Base-by-base conservation (phyloP, 2,329 filamentous ascomycete genomes). In the Rugonectria rugulosa region DNA sequence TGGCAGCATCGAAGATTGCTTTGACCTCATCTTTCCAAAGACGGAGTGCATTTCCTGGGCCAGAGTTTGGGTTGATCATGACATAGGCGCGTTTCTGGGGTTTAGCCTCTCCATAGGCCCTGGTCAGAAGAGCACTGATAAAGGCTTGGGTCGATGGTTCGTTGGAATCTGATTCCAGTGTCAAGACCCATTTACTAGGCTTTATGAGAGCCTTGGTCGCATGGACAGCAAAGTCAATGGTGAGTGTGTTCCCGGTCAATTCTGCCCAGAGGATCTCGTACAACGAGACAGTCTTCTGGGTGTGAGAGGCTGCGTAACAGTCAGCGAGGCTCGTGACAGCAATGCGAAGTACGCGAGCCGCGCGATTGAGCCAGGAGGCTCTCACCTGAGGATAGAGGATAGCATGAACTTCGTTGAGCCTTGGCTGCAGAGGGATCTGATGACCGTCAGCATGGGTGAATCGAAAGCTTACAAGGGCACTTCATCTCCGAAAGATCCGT, bases 21-120 rank as follows among this genome's bases (percentile, higher is more conserved):
- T 88, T 87, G 40, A 93, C 89, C 61, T 94, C 82, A 38, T 82
- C 83, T 53, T 87, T 77, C 82, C 92, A 98, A 61, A 87, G 82
- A 69, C 86, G 89, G 58, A 84, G 77, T 1, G 92, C 94, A 36
- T 75, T 77, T 34, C 94, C 94, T 36, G 92, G 90, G 0, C 95
- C 95, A 12, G 92, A 91, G 66, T 93, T 89, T 0, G 95, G 95
- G 72, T 99, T 99, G 59, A 99, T 82, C 37, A 98, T 78, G 11
- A 98, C 87, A 72, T 95, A 96, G 60, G 95, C 87, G 41, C 91
- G 86, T 73, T 92, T 95, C 54, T 81, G 82, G 48, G 81, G 82
- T 67, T 89, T 85, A 2, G 89, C 83, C 7, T 77, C 51, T 78
- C 88, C 77, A 68, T 97, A 97, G 20, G 93, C 86, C 41, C 82